Conservation (phyloP, 257 asterid genomes). For the Capsicum rhomboideum region DNA sequence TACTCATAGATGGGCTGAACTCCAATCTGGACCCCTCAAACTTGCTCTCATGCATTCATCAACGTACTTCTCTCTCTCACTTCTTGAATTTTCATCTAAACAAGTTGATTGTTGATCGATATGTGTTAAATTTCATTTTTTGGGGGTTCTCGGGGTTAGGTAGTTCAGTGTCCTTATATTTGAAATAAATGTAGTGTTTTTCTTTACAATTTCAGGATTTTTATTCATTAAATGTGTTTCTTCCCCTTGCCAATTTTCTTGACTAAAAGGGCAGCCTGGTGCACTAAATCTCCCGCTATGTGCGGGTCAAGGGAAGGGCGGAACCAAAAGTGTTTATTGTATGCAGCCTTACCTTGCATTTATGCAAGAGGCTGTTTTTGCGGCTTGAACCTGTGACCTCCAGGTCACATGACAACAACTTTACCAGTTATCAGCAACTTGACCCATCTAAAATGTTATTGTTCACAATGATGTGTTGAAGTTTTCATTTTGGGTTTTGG, state of each 20-base stretch:
- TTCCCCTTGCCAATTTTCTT: background rate
- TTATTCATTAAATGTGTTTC: background rate
- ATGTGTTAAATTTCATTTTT: background rate
- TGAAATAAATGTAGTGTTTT: background rate
- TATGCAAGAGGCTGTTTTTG: no score
- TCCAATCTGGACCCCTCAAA: conserved; percentile 82
- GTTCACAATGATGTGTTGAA: background rate
- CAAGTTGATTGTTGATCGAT: background rate
- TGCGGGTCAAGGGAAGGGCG: no score
- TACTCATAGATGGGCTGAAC: conserved; percentile 91
- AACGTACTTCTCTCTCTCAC: conserved; percentile 15
- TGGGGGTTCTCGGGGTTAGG: background rate
- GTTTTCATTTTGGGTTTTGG: background rate
- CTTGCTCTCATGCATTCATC: conserved; percentile 74
- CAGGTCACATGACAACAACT: no score
- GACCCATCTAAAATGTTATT: background rate
- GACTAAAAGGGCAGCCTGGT: no score
- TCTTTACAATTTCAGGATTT: background rate
- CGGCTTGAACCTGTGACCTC: no score
- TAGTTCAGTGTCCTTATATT: background rate
- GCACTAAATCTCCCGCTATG: no score
- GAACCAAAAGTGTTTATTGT: no score
- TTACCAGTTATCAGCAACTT: no score
- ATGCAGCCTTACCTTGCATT: no score
- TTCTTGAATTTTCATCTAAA: background rate